phyloP scores from a whole-genome alignment of 176 grass and related monocot species.

The Musa itinerans region DNA sequence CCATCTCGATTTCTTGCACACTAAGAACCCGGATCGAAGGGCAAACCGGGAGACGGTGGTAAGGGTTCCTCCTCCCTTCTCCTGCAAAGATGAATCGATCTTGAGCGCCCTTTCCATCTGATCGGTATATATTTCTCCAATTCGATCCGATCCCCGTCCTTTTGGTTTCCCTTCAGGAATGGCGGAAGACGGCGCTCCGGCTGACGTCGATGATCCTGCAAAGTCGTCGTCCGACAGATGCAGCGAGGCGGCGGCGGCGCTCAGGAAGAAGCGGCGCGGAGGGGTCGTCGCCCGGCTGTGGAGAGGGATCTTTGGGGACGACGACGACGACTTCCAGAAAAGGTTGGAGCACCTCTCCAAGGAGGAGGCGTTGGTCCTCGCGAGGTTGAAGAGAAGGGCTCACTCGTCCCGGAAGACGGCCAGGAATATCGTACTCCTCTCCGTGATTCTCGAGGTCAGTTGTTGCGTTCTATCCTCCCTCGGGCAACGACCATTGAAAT shows the following conservation, averaged over 20 bases:
- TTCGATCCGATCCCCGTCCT: background rate
- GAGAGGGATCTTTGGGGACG: constrained; percentile 65
- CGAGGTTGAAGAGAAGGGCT: constrained; percentile 57
- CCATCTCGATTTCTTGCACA: background rate
- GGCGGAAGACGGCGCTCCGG: constrained; percentile 33
- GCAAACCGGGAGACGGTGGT: background rate
- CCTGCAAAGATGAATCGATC: too few species aligned
- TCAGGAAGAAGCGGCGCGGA: background rate
- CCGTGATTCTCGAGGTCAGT: constrained; percentile 59
- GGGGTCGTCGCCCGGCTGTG: constrained; percentile 52
- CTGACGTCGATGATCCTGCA: constrained; percentile 25
- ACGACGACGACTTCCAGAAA: constrained; percentile 76
- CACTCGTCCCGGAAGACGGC: constrained; percentile 46
- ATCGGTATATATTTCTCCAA: background rate
- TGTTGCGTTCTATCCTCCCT: background rate
- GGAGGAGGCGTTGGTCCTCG: constrained; percentile 59
- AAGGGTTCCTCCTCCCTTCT: background rate
- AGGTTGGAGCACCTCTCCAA: constrained; percentile 65
- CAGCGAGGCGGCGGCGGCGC: background rate
- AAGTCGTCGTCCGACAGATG: background rate
- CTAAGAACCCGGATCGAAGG: background rate
- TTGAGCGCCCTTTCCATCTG: background rate
- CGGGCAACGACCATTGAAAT: too few species aligned
- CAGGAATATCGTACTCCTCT: constrained; percentile 54
- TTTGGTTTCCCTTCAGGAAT: constrained; percentile 11